Conservation (phyloP, 2,329 filamentous ascomycete genomes). For the Thielaviopsis punctulata region DNA sequence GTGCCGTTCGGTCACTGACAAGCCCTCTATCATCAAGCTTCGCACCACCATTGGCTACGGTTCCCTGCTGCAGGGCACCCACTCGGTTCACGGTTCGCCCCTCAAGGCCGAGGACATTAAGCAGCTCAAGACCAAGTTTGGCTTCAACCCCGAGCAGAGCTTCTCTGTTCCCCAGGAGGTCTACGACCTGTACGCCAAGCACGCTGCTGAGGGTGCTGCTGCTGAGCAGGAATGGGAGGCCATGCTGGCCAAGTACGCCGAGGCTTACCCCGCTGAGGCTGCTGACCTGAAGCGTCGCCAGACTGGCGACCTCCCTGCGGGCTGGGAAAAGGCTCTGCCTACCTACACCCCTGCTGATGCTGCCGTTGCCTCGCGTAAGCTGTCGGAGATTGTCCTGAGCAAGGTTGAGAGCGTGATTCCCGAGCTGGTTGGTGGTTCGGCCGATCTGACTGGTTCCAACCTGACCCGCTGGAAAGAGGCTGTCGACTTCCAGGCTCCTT, state of each 20-base stretch:
- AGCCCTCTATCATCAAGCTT: constrained; percentile 93
- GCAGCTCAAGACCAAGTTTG: constrained; percentile 86
- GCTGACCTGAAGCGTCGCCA: constrained; percentile 70
- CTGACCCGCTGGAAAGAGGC: constrained; percentile 96
- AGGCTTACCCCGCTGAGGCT: constrained; percentile 61
- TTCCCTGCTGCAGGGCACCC: constrained; percentile 81
- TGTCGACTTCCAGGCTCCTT: constrained; percentile 89
- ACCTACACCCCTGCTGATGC: constrained; percentile 74
- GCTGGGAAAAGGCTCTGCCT: constrained; percentile 89
- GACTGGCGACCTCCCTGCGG: constrained; percentile 70
- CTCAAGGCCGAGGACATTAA: constrained; percentile 89
- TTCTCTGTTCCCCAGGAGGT: constrained; percentile 92
- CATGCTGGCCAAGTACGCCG: constrained; percentile 71
- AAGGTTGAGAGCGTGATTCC: constrained; percentile 71
- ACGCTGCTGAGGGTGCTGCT: constrained; percentile 69
- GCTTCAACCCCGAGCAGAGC: constrained; percentile 84
- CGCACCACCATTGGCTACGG: constrained; percentile 95
- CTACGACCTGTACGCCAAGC: constrained; percentile 78
- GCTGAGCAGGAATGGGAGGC: constrained; percentile 91
- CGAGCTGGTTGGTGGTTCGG: constrained; percentile 88
- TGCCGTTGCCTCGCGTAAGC: constrained; percentile 83
- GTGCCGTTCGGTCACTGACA: constrained; percentile 78
- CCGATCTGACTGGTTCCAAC: constrained; percentile 96
- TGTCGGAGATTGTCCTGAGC: constrained; percentile 83
- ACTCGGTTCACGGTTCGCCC: constrained; percentile 88